Conservation (phyloP, 306 rosid genomes). For the Gillenia trifoliata region DNA sequence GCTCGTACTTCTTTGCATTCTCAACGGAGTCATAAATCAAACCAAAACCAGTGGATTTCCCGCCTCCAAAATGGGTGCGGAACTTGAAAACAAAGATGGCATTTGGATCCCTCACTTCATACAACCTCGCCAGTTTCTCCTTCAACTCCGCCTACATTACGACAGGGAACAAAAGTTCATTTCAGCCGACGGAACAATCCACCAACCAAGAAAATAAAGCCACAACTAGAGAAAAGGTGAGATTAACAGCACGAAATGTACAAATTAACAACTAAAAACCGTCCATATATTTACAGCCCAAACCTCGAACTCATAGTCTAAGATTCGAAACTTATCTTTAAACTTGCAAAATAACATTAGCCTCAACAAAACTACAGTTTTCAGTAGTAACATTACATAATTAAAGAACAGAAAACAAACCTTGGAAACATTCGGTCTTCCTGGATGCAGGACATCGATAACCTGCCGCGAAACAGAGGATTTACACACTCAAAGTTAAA, state of each 20-base stretch:
- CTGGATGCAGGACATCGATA: slow-evolving; percentile 78
- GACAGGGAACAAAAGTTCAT: background rate
- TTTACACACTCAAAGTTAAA: background rate
- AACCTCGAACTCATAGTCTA: background rate
- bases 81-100: slow-evolving; percentile 74
- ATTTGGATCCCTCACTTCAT: slow-evolving; percentile 68
- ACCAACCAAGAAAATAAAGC: background rate
- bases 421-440: slow-evolving; percentile 78
- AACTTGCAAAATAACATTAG: background rate
- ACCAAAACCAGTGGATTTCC: slow-evolving; percentile 83
- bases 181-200: background rate
- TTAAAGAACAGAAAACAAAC: slow-evolving; percentile 18
- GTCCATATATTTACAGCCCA: too few species aligned
- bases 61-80: slow-evolving; percentile 83
- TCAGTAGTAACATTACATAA: background rate
- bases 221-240: background rate
- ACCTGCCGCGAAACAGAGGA: slow-evolving; percentile 25
- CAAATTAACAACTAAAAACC: background rate
- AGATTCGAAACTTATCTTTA: background rate
- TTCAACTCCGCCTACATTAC: slow-evolving; percentile 58
- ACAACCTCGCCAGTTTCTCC: slow-evolving; percentile 64
- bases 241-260: background rate
- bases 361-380: too few species aligned
- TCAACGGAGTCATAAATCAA: slow-evolving; percentile 78
- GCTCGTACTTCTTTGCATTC: slow-evolving; percentile 81